A percentile compares a stretch with the other conserved stretches of the same genome.
phyloP scores from a whole-genome alignment of 352 stramenopile genomes.

The Phytophthora pluvialis region DNA sequence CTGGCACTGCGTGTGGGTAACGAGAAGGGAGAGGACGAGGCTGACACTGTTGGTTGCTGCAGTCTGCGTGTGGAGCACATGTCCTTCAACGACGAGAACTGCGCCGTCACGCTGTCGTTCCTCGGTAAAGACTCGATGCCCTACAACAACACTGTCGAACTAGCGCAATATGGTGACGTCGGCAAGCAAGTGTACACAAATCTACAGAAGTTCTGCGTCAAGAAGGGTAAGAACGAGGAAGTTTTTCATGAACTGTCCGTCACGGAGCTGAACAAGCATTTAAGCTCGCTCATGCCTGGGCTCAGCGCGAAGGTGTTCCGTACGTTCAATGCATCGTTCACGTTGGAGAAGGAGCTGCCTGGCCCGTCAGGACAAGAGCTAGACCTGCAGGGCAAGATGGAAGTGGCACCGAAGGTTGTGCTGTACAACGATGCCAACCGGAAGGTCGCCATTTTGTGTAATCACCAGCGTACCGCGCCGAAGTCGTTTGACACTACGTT shows the following conservation, averaged over 20 bases:
- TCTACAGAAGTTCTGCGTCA: conserved; percentile 95
- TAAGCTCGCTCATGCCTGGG: conserved; percentile 98
- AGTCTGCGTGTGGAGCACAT: conserved; percentile 99
- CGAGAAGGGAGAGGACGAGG: conserved; percentile 99
- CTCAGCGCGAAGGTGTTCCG: conserved; percentile 99
- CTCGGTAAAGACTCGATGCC: conserved; percentile 99
- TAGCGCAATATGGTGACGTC: conserved; percentile 90
- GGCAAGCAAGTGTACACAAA: conserved; percentile 96
- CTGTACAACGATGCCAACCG: conserved; percentile 99
- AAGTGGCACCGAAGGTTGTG: conserved; percentile 92
- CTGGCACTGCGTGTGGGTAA: conserved; percentile 99
- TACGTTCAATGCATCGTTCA: conserved; percentile 99
- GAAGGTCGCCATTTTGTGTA: conserved; percentile 99
- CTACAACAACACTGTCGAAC: conserved; percentile 99
- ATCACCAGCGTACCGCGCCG: conserved; percentile 99
- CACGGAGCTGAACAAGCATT: conserved; percentile 97
- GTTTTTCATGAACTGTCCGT: conserved; percentile 98
- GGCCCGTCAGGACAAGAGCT: conserved; percentile 45
- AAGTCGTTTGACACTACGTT: conserved; percentile 96
- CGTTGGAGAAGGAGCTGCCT: conserved; percentile 97
- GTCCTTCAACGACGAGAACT: conserved; percentile 94
- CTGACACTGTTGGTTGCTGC: conserved; percentile 99
- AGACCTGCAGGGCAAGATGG: conserved; percentile 66
- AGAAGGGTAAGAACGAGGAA: conserved; percentile 96
- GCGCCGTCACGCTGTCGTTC: conserved; percentile 98